These are phyloP conservation scores for Pisolithus microcarpus DNA, from an alignment of 768 basidiomycete genomes.

Conservation along the genomic window DNA sequence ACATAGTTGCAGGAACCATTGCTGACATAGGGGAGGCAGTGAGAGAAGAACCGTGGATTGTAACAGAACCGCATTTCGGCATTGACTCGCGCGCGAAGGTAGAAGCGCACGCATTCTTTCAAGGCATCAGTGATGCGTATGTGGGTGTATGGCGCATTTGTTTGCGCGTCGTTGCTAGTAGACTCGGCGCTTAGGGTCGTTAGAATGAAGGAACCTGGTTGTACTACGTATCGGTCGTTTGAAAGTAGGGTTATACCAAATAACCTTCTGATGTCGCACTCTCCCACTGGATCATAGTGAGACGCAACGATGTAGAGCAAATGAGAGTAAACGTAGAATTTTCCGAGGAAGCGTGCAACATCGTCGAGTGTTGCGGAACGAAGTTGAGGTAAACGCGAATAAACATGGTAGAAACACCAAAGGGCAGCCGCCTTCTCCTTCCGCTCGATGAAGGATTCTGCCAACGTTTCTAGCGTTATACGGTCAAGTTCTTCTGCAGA, in stretches of 20 bases:
- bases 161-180: constrained; percentile 4
- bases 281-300: constrained; percentile 22
- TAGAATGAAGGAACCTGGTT: constrained; percentile 19
- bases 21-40: constrained; percentile 32
- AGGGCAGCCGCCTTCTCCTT: constrained; percentile 30
- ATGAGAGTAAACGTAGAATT: constrained; percentile 31
- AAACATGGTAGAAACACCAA: constrained; percentile 39
- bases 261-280: constrained; percentile 21
- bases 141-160: constrained; percentile 11
- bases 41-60: constrained; percentile 27
- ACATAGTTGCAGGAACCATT: constrained; percentile 25
- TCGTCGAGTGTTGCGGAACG: constrained; percentile 16
- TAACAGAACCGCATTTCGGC: constrained; percentile 30
- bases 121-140: constrained; percentile 18
- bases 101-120: constrained; percentile 16
- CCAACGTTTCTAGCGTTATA: constrained; percentile 26
- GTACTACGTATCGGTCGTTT: constrained; percentile 25
- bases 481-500: constrained; percentile 19
- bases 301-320: constrained; percentile 25
- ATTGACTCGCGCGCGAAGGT: constrained; percentile 23
- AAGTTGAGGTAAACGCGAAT: constrained; percentile 22
- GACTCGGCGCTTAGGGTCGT: background rate
- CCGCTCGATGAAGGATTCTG: constrained; percentile 20
- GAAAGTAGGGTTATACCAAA: constrained; percentile 28
- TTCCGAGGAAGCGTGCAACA: constrained; percentile 24